These are phyloP conservation scores for Neurospora hispaniola DNA, from an alignment of 495 filamentous ascomycete species.

Conservation along the genomic window DNA sequence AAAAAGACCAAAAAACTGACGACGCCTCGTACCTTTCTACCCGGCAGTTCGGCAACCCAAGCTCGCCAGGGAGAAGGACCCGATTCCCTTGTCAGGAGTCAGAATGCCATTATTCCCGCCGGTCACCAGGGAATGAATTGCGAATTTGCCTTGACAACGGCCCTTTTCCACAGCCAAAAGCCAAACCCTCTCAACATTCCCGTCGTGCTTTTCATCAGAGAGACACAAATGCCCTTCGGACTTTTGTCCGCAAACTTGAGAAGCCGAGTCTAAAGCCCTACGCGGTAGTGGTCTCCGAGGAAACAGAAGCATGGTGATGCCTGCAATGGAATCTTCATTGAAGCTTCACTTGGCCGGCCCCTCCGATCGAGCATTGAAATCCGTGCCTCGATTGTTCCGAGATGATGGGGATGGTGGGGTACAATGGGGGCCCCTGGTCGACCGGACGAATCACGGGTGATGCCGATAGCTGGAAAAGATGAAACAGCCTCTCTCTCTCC, in stretches of 20 bases:
- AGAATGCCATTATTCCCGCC: neutral
- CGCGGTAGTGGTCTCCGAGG: neutral
- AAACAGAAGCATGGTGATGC: neutral
- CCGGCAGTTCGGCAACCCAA: neutral
- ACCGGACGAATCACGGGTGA: neutral
- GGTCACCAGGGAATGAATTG: neutral
- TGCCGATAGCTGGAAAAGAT: neutral
- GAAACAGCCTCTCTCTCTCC: neutral
- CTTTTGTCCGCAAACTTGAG: neutral
- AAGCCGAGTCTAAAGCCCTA: neutral
- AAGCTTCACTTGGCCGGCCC: too few relatives aligned
- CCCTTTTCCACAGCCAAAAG: neutral
- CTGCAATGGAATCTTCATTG: neutral
- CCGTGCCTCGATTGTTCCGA: neutral
- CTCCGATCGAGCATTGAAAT: neutral
- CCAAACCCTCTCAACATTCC: neutral
- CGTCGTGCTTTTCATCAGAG: neutral
- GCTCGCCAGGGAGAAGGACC: neutral
- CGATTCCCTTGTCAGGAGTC: neutral
- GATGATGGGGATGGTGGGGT: neutral
- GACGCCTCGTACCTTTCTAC: neutral
- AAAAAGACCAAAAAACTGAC: neutral
- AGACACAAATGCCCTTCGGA: neutral
- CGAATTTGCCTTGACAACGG: neutral
- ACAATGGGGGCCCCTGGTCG: neutral